Evolutionary conservation across 371 early-diverging fungal species (phyloP), one percentile per base, ranked within the genome.

Genomic region (Dichotomocladium elegans): DNA sequence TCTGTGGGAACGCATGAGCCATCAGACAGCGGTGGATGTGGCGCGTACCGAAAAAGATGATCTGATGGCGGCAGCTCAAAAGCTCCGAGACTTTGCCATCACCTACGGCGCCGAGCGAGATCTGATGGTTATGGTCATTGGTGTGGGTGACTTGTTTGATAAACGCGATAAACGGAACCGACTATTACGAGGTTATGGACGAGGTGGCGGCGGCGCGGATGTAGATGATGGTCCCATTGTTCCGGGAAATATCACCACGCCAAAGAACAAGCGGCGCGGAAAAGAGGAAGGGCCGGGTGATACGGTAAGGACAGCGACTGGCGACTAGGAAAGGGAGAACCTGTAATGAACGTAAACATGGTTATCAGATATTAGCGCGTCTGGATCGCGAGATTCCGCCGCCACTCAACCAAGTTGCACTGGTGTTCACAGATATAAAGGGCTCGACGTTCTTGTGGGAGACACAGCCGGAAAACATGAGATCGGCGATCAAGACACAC

Each of bases 341-440:
- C 15, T 19, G 45, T 24, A n/a, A 45, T 8, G 26, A 24, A 21
- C 45, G n/a, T 9, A 37, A n/a, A 37, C 5, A 0, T 37, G n/a
- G 8, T 37, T 7, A 58, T 41, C 72, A 80, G 55, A 79, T 75
- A 21, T 70, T 89, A 40, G 85, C 87, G 4, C 71, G 88, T 14
- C 64, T 90, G 27, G 85, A 83, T 37, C 73, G 81, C 28, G 92
- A 93, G 61, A 87, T 93, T 15, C 83, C 86, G 12, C 92, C 95
- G n/a, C 96, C 96, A 0, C 78, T 82, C 0, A 93, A 93, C 26
- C 82, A 86, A 54, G 82, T 95, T 6, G 92, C 92, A 0, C 73
- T 97, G 47, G 94, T 95, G 8, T 97, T 97, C 64, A 97, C 98
- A 0, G 98, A 97, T 65, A 94, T 96, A 64, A 93, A 93, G 57